phyloP scores from a whole-genome alignment of 192 early-diverging fungal species.

The Podila minutissima region DNA sequence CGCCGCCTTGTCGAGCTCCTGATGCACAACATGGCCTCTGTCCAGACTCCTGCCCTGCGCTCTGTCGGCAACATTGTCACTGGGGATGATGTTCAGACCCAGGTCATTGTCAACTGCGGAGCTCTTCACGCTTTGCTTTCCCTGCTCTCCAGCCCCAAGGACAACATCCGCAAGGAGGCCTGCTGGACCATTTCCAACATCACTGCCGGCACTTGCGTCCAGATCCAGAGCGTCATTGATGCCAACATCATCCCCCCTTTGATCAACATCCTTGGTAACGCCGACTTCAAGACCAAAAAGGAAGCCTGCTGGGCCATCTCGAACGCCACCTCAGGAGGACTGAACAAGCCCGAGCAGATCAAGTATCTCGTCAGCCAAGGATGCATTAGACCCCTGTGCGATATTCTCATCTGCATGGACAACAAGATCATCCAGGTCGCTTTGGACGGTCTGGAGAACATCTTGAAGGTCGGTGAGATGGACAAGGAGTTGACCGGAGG shows the following conservation, averaged over 20 bases:
- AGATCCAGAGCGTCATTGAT: constrained; percentile 97
- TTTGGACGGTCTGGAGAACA: constrained; percentile 98
- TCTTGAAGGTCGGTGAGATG: constrained; percentile 94
- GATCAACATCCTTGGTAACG: constrained; percentile 56
- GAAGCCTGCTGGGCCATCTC: constrained; percentile 99
- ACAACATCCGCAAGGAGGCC: constrained; percentile 97
- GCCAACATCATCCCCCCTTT: constrained; percentile 94
- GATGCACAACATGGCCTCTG: constrained; percentile 84
- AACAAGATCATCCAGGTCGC: constrained; percentile 98
- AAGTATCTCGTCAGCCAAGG: constrained; percentile 92
- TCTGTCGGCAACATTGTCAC: constrained; percentile 99
- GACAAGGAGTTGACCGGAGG: constrained; percentile 73
- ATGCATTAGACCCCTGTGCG: constrained; percentile 95
- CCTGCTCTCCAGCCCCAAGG: constrained; percentile 89
- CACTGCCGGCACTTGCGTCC: constrained; percentile 92
- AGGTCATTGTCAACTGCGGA: constrained; percentile 93
- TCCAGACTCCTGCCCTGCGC: constrained; percentile 97
- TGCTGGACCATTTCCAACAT: constrained; percentile 99
- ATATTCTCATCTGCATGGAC: constrained; percentile 90
- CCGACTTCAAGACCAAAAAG: constrained; percentile 98
- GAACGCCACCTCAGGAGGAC: constrained; percentile 95
- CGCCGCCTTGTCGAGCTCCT: constrained; percentile 94
- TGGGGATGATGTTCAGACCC: constrained; percentile 97
- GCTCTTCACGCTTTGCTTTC: constrained; percentile 80
- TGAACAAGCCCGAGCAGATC: constrained; percentile 93